Percentiles rank a stretch among this genome's conserved stretches.
These are phyloP conservation scores for Takakia lepidozioides DNA, from an alignment of 225 moss, liverwort and hornwort genomes.

Conservation along the genomic window DNA sequence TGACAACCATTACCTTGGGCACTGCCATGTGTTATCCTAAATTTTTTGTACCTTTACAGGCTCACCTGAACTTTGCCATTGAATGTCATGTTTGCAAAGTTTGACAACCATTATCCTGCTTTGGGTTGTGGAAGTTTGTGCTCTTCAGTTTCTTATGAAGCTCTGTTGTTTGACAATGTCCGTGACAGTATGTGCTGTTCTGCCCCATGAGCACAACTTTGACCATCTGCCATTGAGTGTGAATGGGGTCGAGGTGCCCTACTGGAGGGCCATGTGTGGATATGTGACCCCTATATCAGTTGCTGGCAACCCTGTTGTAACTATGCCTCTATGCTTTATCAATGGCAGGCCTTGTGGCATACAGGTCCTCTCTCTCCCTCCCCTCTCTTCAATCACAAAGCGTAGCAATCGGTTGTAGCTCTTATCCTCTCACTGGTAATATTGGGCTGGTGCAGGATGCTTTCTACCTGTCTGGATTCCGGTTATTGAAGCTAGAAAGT, in stretches of 20 bases:
- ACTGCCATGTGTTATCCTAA: too few relatives aligned
- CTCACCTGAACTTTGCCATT: too few relatives aligned
- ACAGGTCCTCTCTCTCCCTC: too few relatives aligned
- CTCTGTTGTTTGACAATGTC: not conserved
- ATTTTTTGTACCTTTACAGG: too few relatives aligned
- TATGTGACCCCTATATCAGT: constrained; percentile 69
- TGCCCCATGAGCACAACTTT: constrained; percentile 67
- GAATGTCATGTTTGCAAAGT: too few relatives aligned
- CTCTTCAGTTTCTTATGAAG: too few relatives aligned
- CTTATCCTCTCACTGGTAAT: too few relatives aligned
- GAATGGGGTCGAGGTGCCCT: constrained; percentile 43
- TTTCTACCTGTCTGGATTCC: not conserved
- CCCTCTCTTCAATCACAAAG: too few relatives aligned
- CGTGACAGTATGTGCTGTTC: constrained; percentile 60
- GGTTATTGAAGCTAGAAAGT: not conserved
- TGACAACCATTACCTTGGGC: too few relatives aligned
- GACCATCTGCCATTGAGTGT: constrained; percentile 35
- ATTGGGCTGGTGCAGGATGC: not conserved
- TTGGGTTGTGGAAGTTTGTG: too few relatives aligned
- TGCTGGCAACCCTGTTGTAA: constrained; percentile 66
- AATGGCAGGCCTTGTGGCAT: constrained; percentile 67
- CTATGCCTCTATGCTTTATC: constrained; percentile 54
- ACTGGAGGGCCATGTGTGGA: constrained; percentile 46
- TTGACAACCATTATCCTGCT: too few relatives aligned
- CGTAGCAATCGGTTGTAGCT: not conserved